Percentiles rank a stretch among this genome's conserved stretches.
These are phyloP conservation scores for Hippophae gyantsensis DNA, from an alignment of 306 rosid species.

Conservation along the genomic window DNA sequence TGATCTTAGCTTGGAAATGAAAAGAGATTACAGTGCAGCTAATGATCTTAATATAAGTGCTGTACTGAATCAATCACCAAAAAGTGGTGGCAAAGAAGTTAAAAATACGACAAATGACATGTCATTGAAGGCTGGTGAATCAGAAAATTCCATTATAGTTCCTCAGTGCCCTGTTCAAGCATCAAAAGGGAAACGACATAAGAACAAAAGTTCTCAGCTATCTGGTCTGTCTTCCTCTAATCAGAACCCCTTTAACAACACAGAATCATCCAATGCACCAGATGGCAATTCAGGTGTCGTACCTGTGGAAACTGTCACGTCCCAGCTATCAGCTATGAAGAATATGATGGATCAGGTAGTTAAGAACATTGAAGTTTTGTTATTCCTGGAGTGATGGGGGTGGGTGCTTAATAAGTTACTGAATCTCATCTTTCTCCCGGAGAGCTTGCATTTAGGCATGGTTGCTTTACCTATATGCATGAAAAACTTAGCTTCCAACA, in stretches of 20 bases:
- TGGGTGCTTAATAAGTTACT: constrained; percentile 4
- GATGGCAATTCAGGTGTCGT: constrained; percentile 33
- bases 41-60: constrained; percentile 23
- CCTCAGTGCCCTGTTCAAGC: constrained; percentile 36
- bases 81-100: constrained; percentile 27
- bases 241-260: constrained; percentile 39
- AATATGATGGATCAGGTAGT: constrained; percentile 56
- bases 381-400: not conserved
- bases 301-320: constrained; percentile 35
- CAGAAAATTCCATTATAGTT: constrained; percentile 21
- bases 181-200: constrained; percentile 43
- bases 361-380: constrained; percentile 1
- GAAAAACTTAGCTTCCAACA: not conserved
- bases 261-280: constrained; percentile 39
- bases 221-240: constrained; percentile 34
- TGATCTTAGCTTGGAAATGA: constrained; percentile 51
- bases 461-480: not conserved
- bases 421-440: not conserved
- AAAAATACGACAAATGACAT: constrained; percentile 32
- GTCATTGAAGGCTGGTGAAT: constrained; percentile 28
- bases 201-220: constrained; percentile 43
- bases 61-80: constrained; percentile 20
- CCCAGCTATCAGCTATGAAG: constrained; percentile 45
- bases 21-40: constrained; percentile 36
- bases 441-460: not conserved